Conservation (phyloP, 2,329 filamentous ascomycete species). For the Metarhizium humberi region DNA sequence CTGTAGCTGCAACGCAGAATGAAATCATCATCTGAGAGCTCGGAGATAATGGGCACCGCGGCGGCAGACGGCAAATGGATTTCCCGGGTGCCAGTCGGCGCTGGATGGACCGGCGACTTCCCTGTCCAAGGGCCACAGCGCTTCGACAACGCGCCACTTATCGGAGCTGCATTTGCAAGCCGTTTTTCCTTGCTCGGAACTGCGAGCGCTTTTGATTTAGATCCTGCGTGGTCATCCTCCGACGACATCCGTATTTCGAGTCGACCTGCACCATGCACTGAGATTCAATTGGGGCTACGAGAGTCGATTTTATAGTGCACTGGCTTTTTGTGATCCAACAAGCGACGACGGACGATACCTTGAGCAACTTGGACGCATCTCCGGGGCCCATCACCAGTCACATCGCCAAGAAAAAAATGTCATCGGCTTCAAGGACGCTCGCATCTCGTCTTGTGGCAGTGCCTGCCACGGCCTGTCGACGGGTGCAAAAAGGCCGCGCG, state of each 20-base stretch:
- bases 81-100: constrained; percentile 15
- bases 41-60: constrained; percentile 15
- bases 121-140: neutral
- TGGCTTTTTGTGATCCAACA: neutral
- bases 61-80: constrained; percentile 23
- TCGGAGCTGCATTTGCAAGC: constrained; percentile 10
- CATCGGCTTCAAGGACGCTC: constrained; percentile 24
- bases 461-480: constrained; percentile 19
- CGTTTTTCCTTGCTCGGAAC: constrained; percentile 1
- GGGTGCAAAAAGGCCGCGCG: constrained; percentile 16
- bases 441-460: constrained; percentile 23
- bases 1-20: neutral
- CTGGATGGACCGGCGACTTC: neutral
- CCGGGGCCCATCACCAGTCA: neutral
- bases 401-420: constrained; percentile 8
- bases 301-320: neutral
- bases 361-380: neutral
- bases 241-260: neutral
- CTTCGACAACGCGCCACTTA: constrained; percentile 7
- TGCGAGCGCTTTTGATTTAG: neutral
- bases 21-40: constrained; percentile 11
- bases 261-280: neutral
- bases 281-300: neutral
- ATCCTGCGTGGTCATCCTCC: neutral
- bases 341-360: neutral